phyloP scores from a whole-genome alignment of 495 filamentous ascomycete species.

The Talaromyces stipitatus region DNA sequence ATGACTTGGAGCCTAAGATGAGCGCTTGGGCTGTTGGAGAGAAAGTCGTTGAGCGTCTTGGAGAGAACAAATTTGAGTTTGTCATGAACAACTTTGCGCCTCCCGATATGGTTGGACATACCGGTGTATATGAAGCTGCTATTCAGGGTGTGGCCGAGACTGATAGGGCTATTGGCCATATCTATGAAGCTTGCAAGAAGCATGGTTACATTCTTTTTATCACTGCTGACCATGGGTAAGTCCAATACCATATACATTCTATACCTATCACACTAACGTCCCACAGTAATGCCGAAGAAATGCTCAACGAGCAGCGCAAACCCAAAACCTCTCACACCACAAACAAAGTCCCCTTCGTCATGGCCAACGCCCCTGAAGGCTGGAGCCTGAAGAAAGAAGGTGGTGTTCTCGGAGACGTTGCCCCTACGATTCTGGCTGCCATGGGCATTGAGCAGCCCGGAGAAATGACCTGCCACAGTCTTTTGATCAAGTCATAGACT shows the following conservation, averaged over 20 bases:
- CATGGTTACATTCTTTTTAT: slow-evolving; percentile 87
- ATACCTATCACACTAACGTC: background rate
- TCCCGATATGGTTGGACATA: slow-evolving; percentile 99
- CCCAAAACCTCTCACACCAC: slow-evolving; percentile 97
- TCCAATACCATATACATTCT: background rate
- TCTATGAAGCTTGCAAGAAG: slow-evolving; percentile 90
- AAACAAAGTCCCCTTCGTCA: slow-evolving; percentile 95
- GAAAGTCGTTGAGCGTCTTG: slow-evolving; percentile 77
- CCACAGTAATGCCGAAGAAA: slow-evolving; percentile 86
- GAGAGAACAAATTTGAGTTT: slow-evolving; percentile 77
- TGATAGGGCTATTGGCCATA: slow-evolving; percentile 85
- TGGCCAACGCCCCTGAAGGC: slow-evolving; percentile 90
- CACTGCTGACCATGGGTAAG: slow-evolving; percentile 86
- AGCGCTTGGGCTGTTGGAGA: slow-evolving; percentile 80
- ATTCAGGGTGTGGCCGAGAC: slow-evolving; percentile 78
- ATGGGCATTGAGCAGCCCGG: slow-evolving; percentile 87
- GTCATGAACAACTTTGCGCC: slow-evolving; percentile 99
- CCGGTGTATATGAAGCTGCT: slow-evolving; percentile 94
- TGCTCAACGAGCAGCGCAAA: slow-evolving; percentile 89
- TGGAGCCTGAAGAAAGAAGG: slow-evolving; percentile 79
- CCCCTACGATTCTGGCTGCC: slow-evolving; percentile 78
- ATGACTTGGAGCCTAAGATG: slow-evolving; percentile 96
- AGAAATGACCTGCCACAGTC: slow-evolving; percentile 83
- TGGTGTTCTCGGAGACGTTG: slow-evolving; percentile 92
- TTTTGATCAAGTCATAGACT: slow-evolving; percentile 63